These are phyloP conservation scores for Verticillium nubilum DNA, from an alignment of 2,329 filamentous ascomycete genomes.

Conservation along the genomic window DNA sequence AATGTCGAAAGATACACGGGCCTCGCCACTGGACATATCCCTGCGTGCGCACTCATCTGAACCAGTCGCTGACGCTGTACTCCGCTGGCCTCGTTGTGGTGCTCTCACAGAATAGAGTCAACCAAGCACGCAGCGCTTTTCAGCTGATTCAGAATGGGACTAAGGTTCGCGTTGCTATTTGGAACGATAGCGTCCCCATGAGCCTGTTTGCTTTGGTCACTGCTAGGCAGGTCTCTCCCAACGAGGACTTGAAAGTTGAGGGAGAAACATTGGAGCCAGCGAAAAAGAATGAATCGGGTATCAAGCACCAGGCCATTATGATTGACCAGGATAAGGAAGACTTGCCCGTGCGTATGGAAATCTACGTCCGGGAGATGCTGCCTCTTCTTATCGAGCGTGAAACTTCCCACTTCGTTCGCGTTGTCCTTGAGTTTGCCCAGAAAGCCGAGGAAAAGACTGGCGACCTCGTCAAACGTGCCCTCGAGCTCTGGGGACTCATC, in stretches of 20 bases:
- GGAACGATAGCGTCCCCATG: slow-evolving; percentile 11
- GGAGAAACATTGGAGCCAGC: slow-evolving; percentile 2
- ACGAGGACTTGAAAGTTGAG: slow-evolving; percentile 10
- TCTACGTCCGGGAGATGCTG: slow-evolving; percentile 54
- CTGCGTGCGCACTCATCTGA: slow-evolving; percentile 57
- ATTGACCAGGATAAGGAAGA: slow-evolving; percentile 58
- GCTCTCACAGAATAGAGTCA: slow-evolving; percentile 54
- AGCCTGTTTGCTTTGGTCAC: slow-evolving; percentile 12
- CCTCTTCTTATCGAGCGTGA: slow-evolving; percentile 54
- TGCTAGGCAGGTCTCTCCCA: slow-evolving; percentile 9
- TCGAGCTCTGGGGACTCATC: slow-evolving; percentile 61
- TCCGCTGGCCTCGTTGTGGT: slow-evolving; percentile 60
- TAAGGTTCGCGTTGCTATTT: slow-evolving; percentile 10
- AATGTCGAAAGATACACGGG: slow-evolving; percentile 57
- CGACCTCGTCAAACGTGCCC: slow-evolving; percentile 48
- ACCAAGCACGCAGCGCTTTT: slow-evolving; percentile 45
- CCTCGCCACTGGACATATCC: slow-evolving; percentile 61
- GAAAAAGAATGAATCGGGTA: slow-evolving; percentile 8
- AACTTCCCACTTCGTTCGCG: slow-evolving; percentile 53
- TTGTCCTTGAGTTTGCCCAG: slow-evolving; percentile 50
- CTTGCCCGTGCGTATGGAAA: slow-evolving; percentile 51
- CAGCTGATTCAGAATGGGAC: slow-evolving; percentile 43
- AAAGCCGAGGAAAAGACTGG: slow-evolving; percentile 42
- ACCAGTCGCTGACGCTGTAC: slow-evolving; percentile 57
- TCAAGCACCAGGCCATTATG: slow-evolving; percentile 38